Conservation (phyloP, 1,284 basidiomycete species). For the Leccinum ponderosum region DNA sequence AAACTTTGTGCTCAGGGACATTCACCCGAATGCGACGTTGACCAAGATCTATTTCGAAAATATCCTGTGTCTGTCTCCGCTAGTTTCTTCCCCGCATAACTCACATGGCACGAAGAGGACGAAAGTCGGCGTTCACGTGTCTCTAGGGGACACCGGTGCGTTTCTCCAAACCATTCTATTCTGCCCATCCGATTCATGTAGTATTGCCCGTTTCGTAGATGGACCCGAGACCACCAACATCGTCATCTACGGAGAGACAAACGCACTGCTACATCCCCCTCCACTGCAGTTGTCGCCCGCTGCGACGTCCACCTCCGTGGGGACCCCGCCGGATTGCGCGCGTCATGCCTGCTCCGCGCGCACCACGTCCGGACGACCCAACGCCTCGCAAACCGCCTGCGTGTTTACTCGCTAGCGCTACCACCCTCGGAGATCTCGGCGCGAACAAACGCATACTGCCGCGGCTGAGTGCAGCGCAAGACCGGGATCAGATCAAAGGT, state of each 20-base stretch:
- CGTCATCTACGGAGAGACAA: constrained; percentile 34
- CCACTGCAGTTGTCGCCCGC: constrained; percentile 10
- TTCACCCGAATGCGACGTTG: constrained; percentile 58
- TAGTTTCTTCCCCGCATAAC: constrained; percentile 31
- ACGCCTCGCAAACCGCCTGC: constrained; percentile 65
- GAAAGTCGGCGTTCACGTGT: constrained; percentile 8
- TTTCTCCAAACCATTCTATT: constrained; percentile 17
- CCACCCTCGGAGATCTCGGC: constrained; percentile 19
- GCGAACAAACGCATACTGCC: constrained; percentile 18
- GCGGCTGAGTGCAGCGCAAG: constrained; percentile 9
- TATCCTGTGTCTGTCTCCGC: constrained; percentile 55
- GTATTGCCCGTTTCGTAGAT: too few relatives aligned
- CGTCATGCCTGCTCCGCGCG: constrained; percentile 30
- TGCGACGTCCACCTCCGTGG: constrained; percentile 15
- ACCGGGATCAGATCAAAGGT: constrained; percentile 4
- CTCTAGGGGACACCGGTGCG: too few relatives aligned
- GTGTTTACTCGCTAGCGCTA: constrained; percentile 25
- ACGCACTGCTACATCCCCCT: constrained; percentile 20
- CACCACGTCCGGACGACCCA: constrained; percentile 48
- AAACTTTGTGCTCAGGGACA: constrained; percentile 48
- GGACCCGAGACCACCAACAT: too few relatives aligned
- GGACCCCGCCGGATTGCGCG: constrained; percentile 41
- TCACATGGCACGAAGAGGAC: constrained; percentile 28
- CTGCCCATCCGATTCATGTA: constrained; percentile 31
- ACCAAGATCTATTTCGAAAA: constrained; percentile 33